phyloP scores from a whole-genome alignment of 305 asterid species.

The Fraxinus platypoda region DNA sequence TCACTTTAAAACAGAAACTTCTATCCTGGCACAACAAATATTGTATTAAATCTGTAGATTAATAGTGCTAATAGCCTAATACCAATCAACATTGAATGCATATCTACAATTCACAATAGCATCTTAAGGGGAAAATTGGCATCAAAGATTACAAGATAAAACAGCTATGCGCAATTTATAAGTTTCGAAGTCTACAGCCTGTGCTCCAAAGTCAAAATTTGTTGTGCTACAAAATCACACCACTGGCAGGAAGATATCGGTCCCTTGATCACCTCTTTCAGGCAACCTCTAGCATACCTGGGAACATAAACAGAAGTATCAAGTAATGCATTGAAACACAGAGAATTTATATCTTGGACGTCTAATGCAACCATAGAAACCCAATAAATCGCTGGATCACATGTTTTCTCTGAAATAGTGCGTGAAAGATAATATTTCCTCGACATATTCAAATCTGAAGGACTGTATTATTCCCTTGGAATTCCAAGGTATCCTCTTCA shows the following conservation, averaged over 20 bases:
- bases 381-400: background rate
- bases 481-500: background rate
- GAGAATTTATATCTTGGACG: background rate
- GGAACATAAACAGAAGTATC: conserved; percentile 1
- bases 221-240: conserved; percentile 31
- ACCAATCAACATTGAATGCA: conserved; percentile 5
- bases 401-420: background rate
- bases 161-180: conserved; percentile 18
- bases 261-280: conserved; percentile 32
- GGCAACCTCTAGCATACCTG: conserved; percentile 36
- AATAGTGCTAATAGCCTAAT: background rate
- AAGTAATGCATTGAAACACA: background rate
- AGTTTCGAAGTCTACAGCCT: conserved; percentile 22
- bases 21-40: background rate
- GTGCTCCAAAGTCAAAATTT: conserved; percentile 32
- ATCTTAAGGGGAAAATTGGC: conserved; percentile 15
- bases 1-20: background rate
- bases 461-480: background rate
- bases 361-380: background rate
- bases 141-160: conserved; percentile 15
- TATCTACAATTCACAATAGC: conserved; percentile 34
- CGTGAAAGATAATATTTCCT: background rate
- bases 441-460: background rate
- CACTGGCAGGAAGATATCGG: conserved; percentile 37
- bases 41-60: background rate